Conservation (phyloP, 1,284 basidiomycete species). For the Marasmius tenuissimus region DNA sequence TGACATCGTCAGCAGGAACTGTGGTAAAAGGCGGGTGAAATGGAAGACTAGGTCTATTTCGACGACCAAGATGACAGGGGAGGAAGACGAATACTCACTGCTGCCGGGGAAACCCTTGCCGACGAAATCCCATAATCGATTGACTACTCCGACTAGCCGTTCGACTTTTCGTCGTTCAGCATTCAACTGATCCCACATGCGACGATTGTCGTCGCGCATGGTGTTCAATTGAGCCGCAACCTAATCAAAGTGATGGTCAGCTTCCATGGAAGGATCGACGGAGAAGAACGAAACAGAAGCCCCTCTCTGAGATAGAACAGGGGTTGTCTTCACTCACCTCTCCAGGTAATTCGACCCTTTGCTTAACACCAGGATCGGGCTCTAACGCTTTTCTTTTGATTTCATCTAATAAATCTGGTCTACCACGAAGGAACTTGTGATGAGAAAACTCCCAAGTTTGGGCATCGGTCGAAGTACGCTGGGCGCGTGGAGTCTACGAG, state of each 20-base stretch:
- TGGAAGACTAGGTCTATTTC: neutral
- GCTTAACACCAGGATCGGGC: constrained; percentile 65
- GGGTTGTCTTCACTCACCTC: constrained; percentile 48
- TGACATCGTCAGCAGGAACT: constrained; percentile 3
- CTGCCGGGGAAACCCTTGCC: constrained; percentile 51
- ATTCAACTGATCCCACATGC: constrained; percentile 54
- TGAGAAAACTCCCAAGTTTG: constrained; percentile 91
- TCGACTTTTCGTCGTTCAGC: constrained; percentile 54
- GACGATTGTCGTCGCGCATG: constrained; percentile 69
- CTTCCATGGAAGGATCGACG: neutral
- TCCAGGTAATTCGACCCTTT: constrained; percentile 73
- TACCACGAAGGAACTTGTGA: constrained; percentile 79
- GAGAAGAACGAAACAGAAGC: neutral
- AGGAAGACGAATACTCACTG: constrained; percentile 34
- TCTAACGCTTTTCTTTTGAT: constrained; percentile 85
- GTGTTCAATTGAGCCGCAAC: constrained; percentile 62
- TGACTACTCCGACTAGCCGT: constrained; percentile 44
- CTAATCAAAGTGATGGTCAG: constrained; percentile 23
- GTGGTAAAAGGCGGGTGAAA: too few relatives aligned
- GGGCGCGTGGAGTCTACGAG: constrained; percentile 58
- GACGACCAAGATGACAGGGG: constrained; percentile 8
- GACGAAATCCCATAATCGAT: constrained; percentile 58
- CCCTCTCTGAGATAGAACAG: neutral
- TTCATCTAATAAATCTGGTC: constrained; percentile 81
- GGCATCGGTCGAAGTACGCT: constrained; percentile 74